phyloP scores from a whole-genome alignment of 2,329 filamentous ascomycete genomes.

The Fusarium luffae region DNA sequence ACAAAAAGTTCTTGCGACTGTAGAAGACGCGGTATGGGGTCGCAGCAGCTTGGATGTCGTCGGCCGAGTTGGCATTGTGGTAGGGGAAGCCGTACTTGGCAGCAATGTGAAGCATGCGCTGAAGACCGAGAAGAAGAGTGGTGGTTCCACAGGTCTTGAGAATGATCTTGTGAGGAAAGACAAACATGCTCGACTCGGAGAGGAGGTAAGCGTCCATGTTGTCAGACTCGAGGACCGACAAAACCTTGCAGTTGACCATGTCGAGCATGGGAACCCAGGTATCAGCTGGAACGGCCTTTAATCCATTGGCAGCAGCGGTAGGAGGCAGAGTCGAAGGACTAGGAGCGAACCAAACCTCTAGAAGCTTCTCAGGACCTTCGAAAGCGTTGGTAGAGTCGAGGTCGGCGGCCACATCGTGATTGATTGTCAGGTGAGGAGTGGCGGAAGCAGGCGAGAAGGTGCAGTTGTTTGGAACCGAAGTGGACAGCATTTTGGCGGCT shows the following conservation, averaged over 20 bases:
- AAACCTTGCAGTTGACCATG: slow-evolving; percentile 97
- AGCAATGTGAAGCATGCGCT: slow-evolving; percentile 92
- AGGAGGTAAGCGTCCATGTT: slow-evolving; percentile 96
- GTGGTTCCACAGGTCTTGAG: slow-evolving; percentile 99
- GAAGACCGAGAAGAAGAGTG: slow-evolving; percentile 88
- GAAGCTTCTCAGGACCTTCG: slow-evolving; percentile 97
- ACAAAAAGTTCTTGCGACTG: slow-evolving; percentile 98
- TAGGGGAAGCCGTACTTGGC: slow-evolving; percentile 89
- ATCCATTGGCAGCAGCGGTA: slow-evolving; percentile 76
- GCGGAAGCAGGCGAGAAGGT: slow-evolving; percentile 84
- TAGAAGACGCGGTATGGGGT: slow-evolving; percentile 97
- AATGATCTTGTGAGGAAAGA: slow-evolving; percentile 99
- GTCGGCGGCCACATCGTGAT: slow-evolving; percentile 91
- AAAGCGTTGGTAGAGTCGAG: slow-evolving; percentile 97
- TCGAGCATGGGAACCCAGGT: slow-evolving; percentile 98
- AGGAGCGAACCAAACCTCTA: slow-evolving; percentile 97
- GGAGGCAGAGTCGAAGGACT: slow-evolving; percentile 78
- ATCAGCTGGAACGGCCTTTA: slow-evolving; percentile 86
- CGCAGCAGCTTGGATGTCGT: slow-evolving; percentile 78
- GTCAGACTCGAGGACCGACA: slow-evolving; percentile 93
- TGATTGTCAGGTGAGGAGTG: slow-evolving; percentile 94
- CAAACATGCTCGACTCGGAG: slow-evolving; percentile 99
- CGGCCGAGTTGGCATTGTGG: slow-evolving; percentile 72
- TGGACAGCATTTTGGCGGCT: slow-evolving; percentile 75
- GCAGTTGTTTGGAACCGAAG: slow-evolving; percentile 82